Percentiles rank a stretch among this genome's conserved stretches.
phyloP scores from a whole-genome alignment of 768 basidiomycete genomes.

The Tremella yokohamensis region DNA sequence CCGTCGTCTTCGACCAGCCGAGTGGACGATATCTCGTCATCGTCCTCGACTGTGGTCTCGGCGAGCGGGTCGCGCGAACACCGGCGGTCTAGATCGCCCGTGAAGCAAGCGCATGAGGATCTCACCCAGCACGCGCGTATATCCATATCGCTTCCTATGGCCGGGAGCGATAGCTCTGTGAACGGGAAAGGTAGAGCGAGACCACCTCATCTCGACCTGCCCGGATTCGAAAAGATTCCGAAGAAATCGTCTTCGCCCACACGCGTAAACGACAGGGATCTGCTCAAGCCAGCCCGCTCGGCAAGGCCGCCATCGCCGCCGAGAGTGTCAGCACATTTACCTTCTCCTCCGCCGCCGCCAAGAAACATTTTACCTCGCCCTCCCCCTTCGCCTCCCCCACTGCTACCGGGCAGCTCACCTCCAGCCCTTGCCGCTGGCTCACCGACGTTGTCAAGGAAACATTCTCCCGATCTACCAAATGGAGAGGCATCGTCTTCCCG shows the following conservation, averaged over 20 bases:
- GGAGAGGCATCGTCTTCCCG: slow-evolving; percentile 9
- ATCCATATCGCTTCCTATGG: background rate
- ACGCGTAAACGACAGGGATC: background rate
- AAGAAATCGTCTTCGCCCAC: background rate
- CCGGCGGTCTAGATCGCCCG: background rate
- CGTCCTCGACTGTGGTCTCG: background rate
- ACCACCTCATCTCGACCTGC: background rate
- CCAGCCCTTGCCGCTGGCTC: slow-evolving; percentile 23
- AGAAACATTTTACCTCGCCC: slow-evolving; percentile 13
- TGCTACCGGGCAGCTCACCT: slow-evolving; percentile 19
- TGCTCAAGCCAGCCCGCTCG: slow-evolving; percentile 5
- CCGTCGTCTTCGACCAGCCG: background rate
- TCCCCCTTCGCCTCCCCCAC: slow-evolving; percentile 26
- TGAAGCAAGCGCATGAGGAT: background rate
- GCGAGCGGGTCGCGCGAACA: background rate
- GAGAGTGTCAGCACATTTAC: slow-evolving; percentile 8
- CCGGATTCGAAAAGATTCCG: background rate
- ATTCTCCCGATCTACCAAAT: too few relatives aligned
- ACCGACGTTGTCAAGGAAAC: background rate
- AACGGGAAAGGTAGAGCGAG: background rate
- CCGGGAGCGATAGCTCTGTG: background rate
- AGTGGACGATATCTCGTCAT: background rate
- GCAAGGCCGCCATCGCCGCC: slow-evolving; percentile 26
- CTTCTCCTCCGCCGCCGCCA: slow-evolving; percentile 11
- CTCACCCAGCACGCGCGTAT: background rate